These are phyloP conservation scores for Picea sitchensis DNA, from an alignment of 75 land plant genomes.

Conservation along the genomic window DNA sequence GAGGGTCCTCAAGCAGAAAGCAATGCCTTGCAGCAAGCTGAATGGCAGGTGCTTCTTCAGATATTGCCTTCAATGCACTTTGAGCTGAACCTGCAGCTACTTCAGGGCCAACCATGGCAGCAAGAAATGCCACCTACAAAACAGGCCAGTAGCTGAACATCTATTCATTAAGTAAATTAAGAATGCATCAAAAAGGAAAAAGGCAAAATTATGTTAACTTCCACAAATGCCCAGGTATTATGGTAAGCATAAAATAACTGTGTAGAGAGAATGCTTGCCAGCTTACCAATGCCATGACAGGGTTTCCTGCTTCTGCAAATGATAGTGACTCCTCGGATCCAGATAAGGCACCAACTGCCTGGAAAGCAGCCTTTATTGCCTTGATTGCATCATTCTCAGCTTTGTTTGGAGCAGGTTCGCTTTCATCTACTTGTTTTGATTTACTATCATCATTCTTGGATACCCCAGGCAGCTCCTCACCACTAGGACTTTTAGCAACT, in stretches of 20 bases:
- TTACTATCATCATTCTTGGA: constrained; percentile 12
- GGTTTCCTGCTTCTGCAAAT: constrained; percentile 88
- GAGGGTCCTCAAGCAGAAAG: constrained; percentile 63
- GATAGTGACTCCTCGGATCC: constrained; percentile 32
- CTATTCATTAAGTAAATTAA: constrained; percentile 2
- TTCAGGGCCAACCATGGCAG: constrained; percentile 64
- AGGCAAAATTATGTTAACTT: no score
- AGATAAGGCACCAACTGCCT: constrained; percentile 51
- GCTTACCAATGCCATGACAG: constrained; percentile 95
- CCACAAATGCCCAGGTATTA: no score
- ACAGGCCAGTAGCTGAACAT: constrained; percentile 10
- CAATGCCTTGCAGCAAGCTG: constrained; percentile 64
- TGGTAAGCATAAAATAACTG: neutral
- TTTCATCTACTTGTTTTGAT: constrained; percentile 21
- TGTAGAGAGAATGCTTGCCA: neutral
- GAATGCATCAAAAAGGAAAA: neutral
- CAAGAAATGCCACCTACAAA: constrained; percentile 76
- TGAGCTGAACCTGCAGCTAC: constrained; percentile 57
- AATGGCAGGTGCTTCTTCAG: constrained; percentile 47
- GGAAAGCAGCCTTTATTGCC: constrained; percentile 61
- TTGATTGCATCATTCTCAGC: constrained; percentile 33
- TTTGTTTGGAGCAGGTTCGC: constrained; percentile 13
- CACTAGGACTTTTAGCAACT: neutral
- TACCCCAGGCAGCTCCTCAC: constrained; percentile 8
- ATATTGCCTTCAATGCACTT: constrained; percentile 57